Evolutionary conservation across 2,329 filamentous ascomycete genomes (phyloP).

Genomic region (Aspergillus aculeatinus): DNA sequence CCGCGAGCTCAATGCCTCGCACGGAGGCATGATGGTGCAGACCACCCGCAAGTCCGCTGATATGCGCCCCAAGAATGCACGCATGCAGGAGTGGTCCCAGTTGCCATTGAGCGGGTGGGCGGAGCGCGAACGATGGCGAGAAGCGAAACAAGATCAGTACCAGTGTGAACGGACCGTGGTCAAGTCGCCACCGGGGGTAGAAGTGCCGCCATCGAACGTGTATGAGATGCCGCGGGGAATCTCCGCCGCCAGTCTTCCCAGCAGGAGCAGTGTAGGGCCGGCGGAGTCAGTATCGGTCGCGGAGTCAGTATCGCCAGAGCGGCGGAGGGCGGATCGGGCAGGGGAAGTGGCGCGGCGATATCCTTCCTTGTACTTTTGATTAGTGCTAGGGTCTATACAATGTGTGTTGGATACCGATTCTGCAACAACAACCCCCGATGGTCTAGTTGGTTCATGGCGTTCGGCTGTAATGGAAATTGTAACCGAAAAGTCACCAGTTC

Average conservation of each 20-base stretch:
- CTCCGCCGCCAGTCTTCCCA: background rate
- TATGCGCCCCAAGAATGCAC: background rate
- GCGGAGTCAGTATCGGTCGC: background rate
- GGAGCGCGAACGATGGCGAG: background rate
- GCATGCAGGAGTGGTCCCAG: background rate
- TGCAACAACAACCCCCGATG: background rate
- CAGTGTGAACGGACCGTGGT: background rate
- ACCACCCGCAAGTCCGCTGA: background rate
- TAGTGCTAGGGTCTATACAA: background rate
- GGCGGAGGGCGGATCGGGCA: background rate
- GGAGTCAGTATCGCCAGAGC: background rate
- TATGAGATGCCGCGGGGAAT: background rate
- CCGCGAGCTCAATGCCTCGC: background rate
- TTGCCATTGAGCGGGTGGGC: background rate
- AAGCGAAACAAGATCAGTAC: background rate
- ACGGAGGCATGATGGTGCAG: background rate
- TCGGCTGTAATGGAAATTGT: background rate
- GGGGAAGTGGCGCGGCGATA: background rate
- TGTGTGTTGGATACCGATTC: rapidly evolving
- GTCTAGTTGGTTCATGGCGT: background rate
- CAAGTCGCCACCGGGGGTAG: background rate
- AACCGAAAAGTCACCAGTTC: background rate
- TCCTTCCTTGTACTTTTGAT: background rate
- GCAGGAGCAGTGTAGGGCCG: background rate
- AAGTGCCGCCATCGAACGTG: background rate